Evolutionary conservation across 257 asterid genomes (phyloP).

Genomic region (Nicotiana otophora): DNA sequence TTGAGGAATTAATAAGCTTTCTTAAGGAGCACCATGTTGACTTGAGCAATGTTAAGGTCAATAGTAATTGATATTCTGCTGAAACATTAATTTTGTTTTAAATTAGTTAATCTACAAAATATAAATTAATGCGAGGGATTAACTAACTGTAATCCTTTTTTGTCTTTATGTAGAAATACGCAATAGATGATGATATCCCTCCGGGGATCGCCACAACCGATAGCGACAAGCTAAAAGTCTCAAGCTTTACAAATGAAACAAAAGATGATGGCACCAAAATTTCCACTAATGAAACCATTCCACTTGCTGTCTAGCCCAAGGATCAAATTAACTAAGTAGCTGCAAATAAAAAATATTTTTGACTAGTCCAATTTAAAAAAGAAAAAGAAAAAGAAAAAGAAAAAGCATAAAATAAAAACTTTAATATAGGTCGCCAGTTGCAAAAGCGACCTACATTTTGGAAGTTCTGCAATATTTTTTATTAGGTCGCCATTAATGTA

Average conservation of each 20-base stretch:
- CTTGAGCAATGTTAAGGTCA: conserved; percentile 14
- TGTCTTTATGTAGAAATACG: neutral
- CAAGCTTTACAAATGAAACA: neutral
- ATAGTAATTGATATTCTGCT: too few relatives aligned
- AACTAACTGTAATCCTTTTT: neutral
- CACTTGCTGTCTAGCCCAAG: neutral
- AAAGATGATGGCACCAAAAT: neutral
- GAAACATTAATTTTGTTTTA: neutral
- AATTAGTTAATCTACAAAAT: neutral
- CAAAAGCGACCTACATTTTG: too few relatives aligned
- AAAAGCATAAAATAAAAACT: too few relatives aligned
- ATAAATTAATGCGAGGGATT: neutral
- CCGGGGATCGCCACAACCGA: neutral
- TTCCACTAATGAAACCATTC: too few relatives aligned
- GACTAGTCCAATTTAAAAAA: neutral
- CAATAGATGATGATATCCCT: neutral
- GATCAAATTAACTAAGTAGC: too few relatives aligned
- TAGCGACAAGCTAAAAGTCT: neutral
- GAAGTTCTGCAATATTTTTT: too few relatives aligned
- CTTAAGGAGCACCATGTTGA: conserved; percentile 14
- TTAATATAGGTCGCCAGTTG: too few relatives aligned
- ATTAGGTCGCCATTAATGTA: too few relatives aligned
- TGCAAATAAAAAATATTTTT: neutral
- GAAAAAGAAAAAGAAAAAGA: too few relatives aligned
- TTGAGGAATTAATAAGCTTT: conserved; percentile 13